These are phyloP conservation scores for Ustilago tritici DNA, from an alignment of 1,284 basidiomycete genomes.

Conservation along the genomic window DNA sequence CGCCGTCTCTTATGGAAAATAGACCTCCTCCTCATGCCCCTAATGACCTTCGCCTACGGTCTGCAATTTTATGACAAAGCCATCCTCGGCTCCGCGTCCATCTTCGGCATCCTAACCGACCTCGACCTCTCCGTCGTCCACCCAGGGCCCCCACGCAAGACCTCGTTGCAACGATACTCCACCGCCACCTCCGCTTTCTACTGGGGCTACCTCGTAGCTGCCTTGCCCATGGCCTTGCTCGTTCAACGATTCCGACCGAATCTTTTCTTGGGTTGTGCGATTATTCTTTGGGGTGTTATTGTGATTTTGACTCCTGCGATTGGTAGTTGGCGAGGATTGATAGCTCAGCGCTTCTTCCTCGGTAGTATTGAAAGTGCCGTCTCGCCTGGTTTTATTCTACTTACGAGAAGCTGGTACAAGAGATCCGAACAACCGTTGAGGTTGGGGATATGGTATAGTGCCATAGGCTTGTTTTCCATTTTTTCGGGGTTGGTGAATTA, in stretches of 20 bases:
- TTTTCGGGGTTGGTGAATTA: conserved; percentile 73
- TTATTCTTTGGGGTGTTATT: conserved; percentile 72
- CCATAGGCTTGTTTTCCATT: conserved; percentile 71
- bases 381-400: conserved; percentile 72
- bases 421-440: conserved; percentile 59
- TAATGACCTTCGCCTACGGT: conserved; percentile 72
- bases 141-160: conserved; percentile 65
- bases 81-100: conserved; percentile 72
- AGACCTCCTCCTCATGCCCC: conserved; percentile 69
- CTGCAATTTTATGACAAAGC: conserved; percentile 73
- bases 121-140: conserved; percentile 61
- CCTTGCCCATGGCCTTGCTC: conserved; percentile 71
- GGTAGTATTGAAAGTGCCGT: conserved; percentile 70
- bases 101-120: conserved; percentile 73
- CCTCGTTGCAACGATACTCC: conserved; percentile 52
- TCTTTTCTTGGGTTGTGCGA: conserved; percentile 55
- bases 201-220: conserved; percentile 72
- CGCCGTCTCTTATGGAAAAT: conserved; percentile 50
- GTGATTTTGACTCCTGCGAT: conserved; percentile 72
- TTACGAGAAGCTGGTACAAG: conserved; percentile 73
- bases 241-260: conserved; percentile 72
- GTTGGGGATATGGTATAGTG: conserved; percentile 72
- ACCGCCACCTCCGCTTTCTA: conserved; percentile 70
- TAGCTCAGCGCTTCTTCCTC: conserved; percentile 71
- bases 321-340: conserved; percentile 70